A percentile compares a stretch with the other conserved stretches of the same genome.
Evolutionary conservation across 257 asterid genomes (phyloP).

Genomic region (Nicotiana knightiana): DNA sequence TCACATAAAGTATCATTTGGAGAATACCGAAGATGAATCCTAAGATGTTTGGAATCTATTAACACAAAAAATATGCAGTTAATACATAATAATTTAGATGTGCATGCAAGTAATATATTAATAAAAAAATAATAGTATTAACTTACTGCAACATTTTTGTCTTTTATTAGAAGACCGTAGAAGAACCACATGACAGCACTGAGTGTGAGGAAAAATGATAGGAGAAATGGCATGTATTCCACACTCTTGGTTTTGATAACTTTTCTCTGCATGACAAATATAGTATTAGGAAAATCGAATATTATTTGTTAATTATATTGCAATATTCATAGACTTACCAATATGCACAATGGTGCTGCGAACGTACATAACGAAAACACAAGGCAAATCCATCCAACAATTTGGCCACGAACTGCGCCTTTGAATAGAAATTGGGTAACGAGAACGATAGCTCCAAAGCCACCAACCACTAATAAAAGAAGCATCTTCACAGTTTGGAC

Average conservation of each 20-base stretch:
- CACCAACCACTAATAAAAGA: constrained; percentile 26
- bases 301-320: neutral
- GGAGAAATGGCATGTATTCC: constrained; percentile 67
- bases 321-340: constrained; percentile 28
- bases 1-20: constrained; percentile 42
- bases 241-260: constrained; percentile 61
- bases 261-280: constrained; percentile 29
- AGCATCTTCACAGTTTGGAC: constrained; percentile 37
- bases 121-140: too few species aligned
- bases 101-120: too few species aligned
- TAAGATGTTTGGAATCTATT: constrained; percentile 55
- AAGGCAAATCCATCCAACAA: constrained; percentile 54
- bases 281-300: neutral
- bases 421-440: constrained; percentile 36
- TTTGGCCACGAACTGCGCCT: constrained; percentile 23
- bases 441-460: constrained; percentile 33
- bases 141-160: neutral
- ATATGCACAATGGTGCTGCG: constrained; percentile 44
- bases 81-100: too few species aligned
- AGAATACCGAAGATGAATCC: constrained; percentile 52
- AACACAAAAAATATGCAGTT: too few species aligned
- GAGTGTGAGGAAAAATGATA: constrained; percentile 55
- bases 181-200: constrained; percentile 69
- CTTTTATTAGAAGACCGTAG: constrained; percentile 39
- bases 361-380: constrained; percentile 41